Evolutionary conservation across 108 stramenopile genomes (phyloP), one percentile per base, ranked within the genome.

Genomic region (Fragilaria radians): DNA sequence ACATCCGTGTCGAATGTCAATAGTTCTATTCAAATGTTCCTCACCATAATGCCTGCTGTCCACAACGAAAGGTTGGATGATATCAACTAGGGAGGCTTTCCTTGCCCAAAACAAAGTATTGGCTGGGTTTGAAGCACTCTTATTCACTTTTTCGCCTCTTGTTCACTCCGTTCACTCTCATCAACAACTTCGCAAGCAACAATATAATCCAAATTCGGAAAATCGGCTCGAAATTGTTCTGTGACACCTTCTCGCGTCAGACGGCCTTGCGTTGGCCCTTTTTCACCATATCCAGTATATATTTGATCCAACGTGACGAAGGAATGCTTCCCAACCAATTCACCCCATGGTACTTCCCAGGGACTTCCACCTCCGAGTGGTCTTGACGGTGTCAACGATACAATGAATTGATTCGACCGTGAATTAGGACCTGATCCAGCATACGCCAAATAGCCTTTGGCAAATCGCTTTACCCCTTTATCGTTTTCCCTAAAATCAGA

Each of bases 311-410:
- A 33, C 4, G 78, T 79, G 2, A 53, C 59, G 34, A 65, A 79
- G 26, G 71, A 73, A 28, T 82, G 67, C 29, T 48, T 46, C 0
- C 73, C 76, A 4, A 82, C 83, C n/a, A 75, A 29, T 57, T 82
- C 83, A 32, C 83, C 83, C 76, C 75, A 74, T 7, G 80, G 83
- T 0, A 85, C 83, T 30, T 70, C 72, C 72, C 72, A 88, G 0
- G 87, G 87, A 47, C 68, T 71, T 32, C 87, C 87, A 9, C 87
- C 87, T 1, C 73, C 83, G n/a, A 88, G 55, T 0, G 65, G 48
- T 14, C 70, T 68, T 62, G 79, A 73, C 23, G 68, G 54, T 29
- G 58, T 36, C 32, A 88, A 70, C 1, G 87, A 77, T 11, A 89
- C 76, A 52, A 89, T 79, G 2, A 85, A 67, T 54, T 89, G 88